A percentile compares a stretch with the other conserved stretches of the same genome.
Evolutionary conservation across 768 basidiomycete genomes (phyloP).

Genomic region (Pisolithus albus): DNA sequence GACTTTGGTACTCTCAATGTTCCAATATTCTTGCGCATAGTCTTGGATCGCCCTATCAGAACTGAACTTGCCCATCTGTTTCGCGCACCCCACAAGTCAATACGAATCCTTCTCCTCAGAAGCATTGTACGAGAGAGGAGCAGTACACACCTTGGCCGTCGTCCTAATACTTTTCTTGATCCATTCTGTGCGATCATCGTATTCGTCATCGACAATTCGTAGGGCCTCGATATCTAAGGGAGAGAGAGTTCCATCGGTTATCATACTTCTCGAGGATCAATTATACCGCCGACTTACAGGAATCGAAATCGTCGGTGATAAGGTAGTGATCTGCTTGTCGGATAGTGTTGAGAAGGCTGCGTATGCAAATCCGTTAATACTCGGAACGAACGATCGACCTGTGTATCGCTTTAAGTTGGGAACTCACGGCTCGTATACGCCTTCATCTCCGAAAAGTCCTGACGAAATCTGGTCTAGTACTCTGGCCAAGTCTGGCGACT

Average conservation of each 20-base stretch:
- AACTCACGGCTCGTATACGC: slow-evolving; percentile 80
- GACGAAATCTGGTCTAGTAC: slow-evolving; percentile 71
- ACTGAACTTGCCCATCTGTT: slow-evolving; percentile 93
- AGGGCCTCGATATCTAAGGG: slow-evolving; percentile 70
- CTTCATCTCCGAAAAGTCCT: slow-evolving; percentile 75
- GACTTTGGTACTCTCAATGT: slow-evolving; percentile 47
- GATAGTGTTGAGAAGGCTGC: slow-evolving; percentile 67
- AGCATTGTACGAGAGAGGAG: slow-evolving; percentile 25
- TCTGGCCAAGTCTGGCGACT: slow-evolving; percentile 73
- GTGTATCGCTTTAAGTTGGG: slow-evolving; percentile 6
- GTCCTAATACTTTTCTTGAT: slow-evolving; percentile 85
- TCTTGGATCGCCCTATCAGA: slow-evolving; percentile 89
- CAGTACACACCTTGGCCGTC: slow-evolving; percentile 53
- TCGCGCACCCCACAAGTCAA: slow-evolving; percentile 24
- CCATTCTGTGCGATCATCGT: slow-evolving; percentile 80
- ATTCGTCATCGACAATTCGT: slow-evolving; percentile 83
- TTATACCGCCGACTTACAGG: slow-evolving; percentile 63
- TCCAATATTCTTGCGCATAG: slow-evolving; percentile 88
- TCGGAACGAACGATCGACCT: slow-evolving; percentile 10
- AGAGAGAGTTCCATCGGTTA: background rate
- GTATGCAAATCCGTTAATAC: slow-evolving; percentile 7
- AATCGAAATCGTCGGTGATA: slow-evolving; percentile 90
- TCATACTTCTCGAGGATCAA: too few species aligned
- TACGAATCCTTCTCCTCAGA: slow-evolving; percentile 55
- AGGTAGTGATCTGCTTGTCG: slow-evolving; percentile 74